Base-by-base conservation (phyloP, 2,329 filamentous ascomycete genomes). In the Endoconidiophora laricicola region DNA sequence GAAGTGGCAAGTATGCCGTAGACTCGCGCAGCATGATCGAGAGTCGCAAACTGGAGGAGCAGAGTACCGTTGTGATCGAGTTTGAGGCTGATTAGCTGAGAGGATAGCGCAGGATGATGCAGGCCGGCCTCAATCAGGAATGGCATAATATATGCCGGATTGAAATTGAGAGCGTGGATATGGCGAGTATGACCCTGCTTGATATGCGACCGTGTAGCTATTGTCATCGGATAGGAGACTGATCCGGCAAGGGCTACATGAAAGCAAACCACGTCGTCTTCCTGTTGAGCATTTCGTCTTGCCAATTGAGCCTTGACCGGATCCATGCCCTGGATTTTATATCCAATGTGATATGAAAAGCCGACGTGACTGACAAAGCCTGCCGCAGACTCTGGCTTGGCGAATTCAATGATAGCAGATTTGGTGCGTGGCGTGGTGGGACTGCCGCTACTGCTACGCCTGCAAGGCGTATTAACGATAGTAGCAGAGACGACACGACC, bases 171-270 rank as follows among this genome's bases (percentile, higher is more conserved):
- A 9, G 48, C 48, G 12, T 37, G 41, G 20, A 53, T 42, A 40
- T 49, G 46, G 7, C 51, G 47, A 26, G 33, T 49, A n/a, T 49
- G 44, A 23, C 46, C 51, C 20, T 53, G 51, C 22, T 53, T 50
- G 18, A 53, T 53, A 23, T 46, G 39, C 14, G 26, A 48, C 18
- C 43, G 24, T 16, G 33, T 53, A n/a, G 26, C 12, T 12, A 47
- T 47, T 10, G 47, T 7, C 51, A 53, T 46, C 6, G 47, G 51
- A 29, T 53, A 53, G 14, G 47, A 53, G 16, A 36, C 23, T 9
- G 43, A 43, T 22, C 22, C 14, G 20, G 38, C 39, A 6, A 46
- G 16, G 6, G 22, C 10, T 7, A 47, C 51, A 4, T 39, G 16
- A 14, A 51, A 51, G 41, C 24, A 24, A 18, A 43, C 18, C 14